Evolutionary conservation across 116 monocot species (phyloP), one percentile per base, ranked within the genome.

Genomic region (Cymodocea nodosa): DNA sequence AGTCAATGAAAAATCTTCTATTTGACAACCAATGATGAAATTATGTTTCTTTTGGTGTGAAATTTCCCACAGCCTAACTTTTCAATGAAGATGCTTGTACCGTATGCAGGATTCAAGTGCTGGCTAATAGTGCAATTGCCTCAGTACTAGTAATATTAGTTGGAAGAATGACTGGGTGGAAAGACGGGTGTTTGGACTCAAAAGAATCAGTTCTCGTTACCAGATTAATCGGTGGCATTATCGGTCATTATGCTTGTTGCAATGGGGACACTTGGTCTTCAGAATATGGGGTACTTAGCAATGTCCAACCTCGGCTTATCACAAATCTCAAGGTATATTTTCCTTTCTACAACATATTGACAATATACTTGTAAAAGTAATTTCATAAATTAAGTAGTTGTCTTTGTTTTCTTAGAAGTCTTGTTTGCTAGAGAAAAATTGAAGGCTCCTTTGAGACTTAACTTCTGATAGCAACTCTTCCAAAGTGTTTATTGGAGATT

Each of bases 221-320:
- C 57, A 81, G 81, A 19, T 70, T 95, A 67, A 69, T 87, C 59
- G 90, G 95, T 53, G 95, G 90, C 50, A 71, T 95, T 34, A 83
- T 95, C 55, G 95, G 95, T 50, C 95, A 90, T 50, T 90, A 95
- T 75, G 85, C 90, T 23, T 95, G 95, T 71, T 95, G 90, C 76
- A 95, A 87, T 83, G 95, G 95, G 37, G 95, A 95, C 66, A 95
- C 95, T 4, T 95, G 95, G 95, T 95, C 95, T 37, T 95, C 95
- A 48, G 90, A 95, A 67, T 59, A 87, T 70, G 95, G 95, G 69
- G 68, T 87, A 19, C 87, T 95, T 68, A 90, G 95, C 52, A 67
- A 85, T 50, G 73, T 56, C 35, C 84, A 90, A 52, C 95, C 85
- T 34, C 58, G 85, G 24, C 70, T 95, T 19, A 83, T 95, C 25